Base-by-base conservation (phyloP, 257 asterid species). In the Rhazya stricta region DNA sequence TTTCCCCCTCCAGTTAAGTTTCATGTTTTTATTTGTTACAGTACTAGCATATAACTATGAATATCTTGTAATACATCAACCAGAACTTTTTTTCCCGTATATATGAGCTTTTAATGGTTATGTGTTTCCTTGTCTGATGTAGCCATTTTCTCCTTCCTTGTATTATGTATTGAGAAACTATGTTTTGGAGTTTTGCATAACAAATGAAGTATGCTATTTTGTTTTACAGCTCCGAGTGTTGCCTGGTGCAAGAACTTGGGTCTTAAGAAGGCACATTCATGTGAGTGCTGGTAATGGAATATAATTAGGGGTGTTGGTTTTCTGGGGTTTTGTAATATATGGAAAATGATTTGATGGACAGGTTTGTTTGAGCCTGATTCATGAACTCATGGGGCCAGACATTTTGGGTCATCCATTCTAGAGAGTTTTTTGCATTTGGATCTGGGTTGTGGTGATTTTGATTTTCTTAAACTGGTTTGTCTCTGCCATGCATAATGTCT, bases 141-240 rank as follows among this genome's bases (percentile, higher is more conserved):
- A 19, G 30, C 39, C 27, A 29, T 37, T 39, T 53, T 66, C 65
- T 27, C 54, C 61, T 71, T 45, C 37, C 69, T 53, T 73, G 70
- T 81, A 73, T 80, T 71, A 84, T 63, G 70, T 80, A 70, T 72
- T 61, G 61, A 76, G 80, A 74, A 80, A 66, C 71, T 67, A 75
- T 67, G 74, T 75, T 84, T 39, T 81, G 71, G 85, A 79, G 83
- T 72, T 76, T 80, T 79, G 78, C 79, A 80, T 81, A 84, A 84
- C 84, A 86, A 85, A 88, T 88, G 82, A 86, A 80, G 75, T 87
- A 81, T 86, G 82, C 83, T 88, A 85, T 89, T 90, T 86, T 90
- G 87, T 90, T 90, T 86, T 88, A 87, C 97, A 92, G 96, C 98
- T 85, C 78, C 84, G 87, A 83, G 81, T 84, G 85, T 86, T 90